Base-by-base conservation (phyloP, 1,139 yeast species). In the Sugiyamaella japonica region DNA sequence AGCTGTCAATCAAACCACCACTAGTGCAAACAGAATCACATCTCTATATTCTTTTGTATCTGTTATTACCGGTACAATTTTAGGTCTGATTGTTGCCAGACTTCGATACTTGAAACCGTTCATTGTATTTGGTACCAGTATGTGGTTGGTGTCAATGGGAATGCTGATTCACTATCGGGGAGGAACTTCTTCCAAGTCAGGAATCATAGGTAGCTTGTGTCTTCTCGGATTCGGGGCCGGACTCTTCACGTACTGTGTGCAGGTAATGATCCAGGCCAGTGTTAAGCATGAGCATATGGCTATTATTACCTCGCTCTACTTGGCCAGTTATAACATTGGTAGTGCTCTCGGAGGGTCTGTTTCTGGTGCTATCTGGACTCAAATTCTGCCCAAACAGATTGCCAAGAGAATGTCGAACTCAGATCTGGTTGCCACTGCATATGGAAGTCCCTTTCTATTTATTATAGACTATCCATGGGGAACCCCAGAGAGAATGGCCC, bases 141-240 rank as follows among this genome's bases (percentile, higher is more conserved):
- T 76, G 59, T 83, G 87, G 85, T 67, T 84, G 55, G 68, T 81
- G 8, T 73, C 87, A 7, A 73, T 80, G 71, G 91, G 89, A 48
- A 63, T 85, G 54, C 73, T 85, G 57, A 73, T 77, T 63, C 76
- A 76, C 59, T 85, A 67, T 72, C 77, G 89, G 69, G 85, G 85
- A 55, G 80, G 78, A 51, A 73, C 70, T 53, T 70, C 69, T 37
- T 66, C 81, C 36, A 74, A 76, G 55, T 60, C 73, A 38, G 91
- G 91, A 61, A 76, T 85, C 55, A 83, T 86, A 66, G 91, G 87
- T 39, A 81, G 84, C 25, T 76, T 83, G 62, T 80, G 84, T 66
- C 71, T 85, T 36, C 74, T 85, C 73, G 93, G 91, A 69, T 74
- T 86, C 53, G 89, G 89, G 63, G 86, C 88, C 48, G 86, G 88